Percentiles rank a stretch among this genome's conserved stretches.
Conservation (phyloP, 176 grass and related monocot species). For the Bromus sterilis region DNA sequence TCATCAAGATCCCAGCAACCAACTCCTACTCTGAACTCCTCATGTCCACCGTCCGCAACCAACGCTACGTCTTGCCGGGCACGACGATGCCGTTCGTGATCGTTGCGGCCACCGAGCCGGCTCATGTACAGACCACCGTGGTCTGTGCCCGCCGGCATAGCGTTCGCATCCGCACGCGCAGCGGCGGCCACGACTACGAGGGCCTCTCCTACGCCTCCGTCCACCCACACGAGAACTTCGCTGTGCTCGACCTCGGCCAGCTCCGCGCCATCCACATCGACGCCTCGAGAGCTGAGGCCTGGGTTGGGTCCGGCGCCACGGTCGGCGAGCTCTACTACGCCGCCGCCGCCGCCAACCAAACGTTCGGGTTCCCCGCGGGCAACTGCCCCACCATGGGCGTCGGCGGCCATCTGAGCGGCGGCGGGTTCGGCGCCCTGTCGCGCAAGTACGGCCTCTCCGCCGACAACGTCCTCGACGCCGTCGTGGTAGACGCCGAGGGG, state of each 20-base stretch:
- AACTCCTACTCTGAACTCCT: too few species aligned
- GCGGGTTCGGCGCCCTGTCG: conserved; percentile 4
- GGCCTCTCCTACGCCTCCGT: conserved; percentile 61
- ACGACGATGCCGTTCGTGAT: conserved; percentile 33
- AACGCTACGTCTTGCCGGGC: not conserved
- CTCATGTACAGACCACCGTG: conserved; percentile 39
- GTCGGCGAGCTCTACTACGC: too few species aligned
- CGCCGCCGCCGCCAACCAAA: not conserved
- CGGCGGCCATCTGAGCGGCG: conserved; percentile 40
- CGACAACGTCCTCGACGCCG: not conserved
- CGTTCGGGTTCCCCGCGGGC: conserved; percentile 22
- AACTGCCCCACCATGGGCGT: conserved; percentile 32
- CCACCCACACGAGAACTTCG: not conserved
- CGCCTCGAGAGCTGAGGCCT: not conserved
- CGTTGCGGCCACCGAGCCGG: conserved; percentile 15
- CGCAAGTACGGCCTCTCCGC: conserved; percentile 22
- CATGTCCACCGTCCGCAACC: conserved; percentile 27
- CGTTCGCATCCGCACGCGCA: too few species aligned
- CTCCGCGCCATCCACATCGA: not conserved
- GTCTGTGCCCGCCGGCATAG: not conserved
- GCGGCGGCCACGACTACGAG: too few species aligned
- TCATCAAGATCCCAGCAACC: too few species aligned
- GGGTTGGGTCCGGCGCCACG: conserved; percentile 37
- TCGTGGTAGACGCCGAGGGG: conserved; percentile 1
- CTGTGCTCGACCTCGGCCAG: conserved; percentile 16